Conservation (phyloP, 1,139 yeast genomes). For the Sporopachydermia cereana region DNA sequence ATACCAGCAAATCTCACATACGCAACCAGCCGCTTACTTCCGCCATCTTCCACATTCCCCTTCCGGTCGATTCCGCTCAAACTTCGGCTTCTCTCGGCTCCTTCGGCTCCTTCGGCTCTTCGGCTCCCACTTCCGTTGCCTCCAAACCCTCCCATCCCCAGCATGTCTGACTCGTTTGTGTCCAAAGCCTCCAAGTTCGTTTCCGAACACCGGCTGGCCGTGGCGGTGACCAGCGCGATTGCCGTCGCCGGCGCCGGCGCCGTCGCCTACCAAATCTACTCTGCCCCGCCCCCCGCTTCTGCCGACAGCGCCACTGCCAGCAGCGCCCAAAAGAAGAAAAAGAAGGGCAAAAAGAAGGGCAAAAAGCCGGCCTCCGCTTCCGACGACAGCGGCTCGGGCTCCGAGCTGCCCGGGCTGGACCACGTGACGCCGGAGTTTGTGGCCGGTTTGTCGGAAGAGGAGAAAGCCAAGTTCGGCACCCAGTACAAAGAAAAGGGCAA, state of each 20-base stretch:
- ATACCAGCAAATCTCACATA: too few relatives aligned
- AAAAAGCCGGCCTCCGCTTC: neutral
- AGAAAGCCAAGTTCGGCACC: constrained; percentile 59
- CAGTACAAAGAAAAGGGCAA: constrained; percentile 88
- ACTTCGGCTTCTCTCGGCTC: too few relatives aligned
- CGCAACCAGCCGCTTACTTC: too few relatives aligned
- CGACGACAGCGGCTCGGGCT: neutral
- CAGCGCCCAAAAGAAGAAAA: constrained; percentile 16
- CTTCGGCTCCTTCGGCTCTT: too few relatives aligned
- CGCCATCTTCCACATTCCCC: too few relatives aligned
- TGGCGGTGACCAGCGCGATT: constrained; percentile 20
- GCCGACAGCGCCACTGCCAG: constrained; percentile 5
- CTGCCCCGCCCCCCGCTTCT: constrained; percentile 10
- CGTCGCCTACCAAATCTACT: constrained; percentile 11
- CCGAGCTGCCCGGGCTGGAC: constrained; percentile 15
- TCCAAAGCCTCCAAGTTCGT: constrained; percentile 11
- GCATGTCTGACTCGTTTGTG: neutral
- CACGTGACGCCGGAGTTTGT: constrained; percentile 29
- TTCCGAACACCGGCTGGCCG: constrained; percentile 20
- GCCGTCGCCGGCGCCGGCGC: constrained; percentile 22
- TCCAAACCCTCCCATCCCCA: neutral
- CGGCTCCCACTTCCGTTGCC: too few relatives aligned
- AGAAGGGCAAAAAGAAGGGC: constrained; percentile 16
- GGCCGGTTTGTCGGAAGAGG: constrained; percentile 34
- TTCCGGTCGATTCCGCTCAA: too few relatives aligned